Conservation (phyloP, 176 grass and related monocot species). For the Rhynchospora tenuis region DNA sequence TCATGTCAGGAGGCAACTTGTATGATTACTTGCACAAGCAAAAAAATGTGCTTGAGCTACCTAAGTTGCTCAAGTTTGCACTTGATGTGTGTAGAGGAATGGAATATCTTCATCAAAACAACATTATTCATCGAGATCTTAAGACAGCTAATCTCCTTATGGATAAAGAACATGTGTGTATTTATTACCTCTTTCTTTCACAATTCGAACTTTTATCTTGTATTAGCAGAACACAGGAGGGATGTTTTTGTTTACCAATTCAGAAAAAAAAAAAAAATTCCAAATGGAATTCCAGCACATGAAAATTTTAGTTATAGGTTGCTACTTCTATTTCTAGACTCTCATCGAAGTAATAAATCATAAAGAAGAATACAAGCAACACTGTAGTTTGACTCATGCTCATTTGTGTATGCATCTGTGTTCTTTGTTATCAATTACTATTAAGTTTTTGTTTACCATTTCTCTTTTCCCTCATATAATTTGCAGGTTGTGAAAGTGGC, state of each 20-base stretch:
- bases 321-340: neutral
- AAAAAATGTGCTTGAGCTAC: conserved; percentile 55
- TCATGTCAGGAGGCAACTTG: conserved; percentile 94
- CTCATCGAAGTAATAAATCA: neutral
- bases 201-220: neutral
- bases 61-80: conserved; percentile 75
- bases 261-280: neutral
- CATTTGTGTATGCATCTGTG: neutral
- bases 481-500: conserved; percentile 89
- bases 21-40: conserved; percentile 94
- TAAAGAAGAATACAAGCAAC: neutral
- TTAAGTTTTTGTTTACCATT: neutral
- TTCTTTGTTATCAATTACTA: neutral
- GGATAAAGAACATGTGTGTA: conserved; percentile 83
- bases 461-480: conserved; percentile 6
- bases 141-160: conserved; percentile 98
- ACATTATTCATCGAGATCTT: conserved; percentile 92
- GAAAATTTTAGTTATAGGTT: neutral
- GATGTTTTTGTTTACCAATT: neutral
- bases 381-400: neutral
- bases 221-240: neutral
- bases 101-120: conserved; percentile 88
- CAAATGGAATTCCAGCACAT: neutral
- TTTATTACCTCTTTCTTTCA: neutral
- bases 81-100: conserved; percentile 89